Evolutionary conservation across 1,284 basidiomycete species (phyloP), one percentile per base, ranked within the genome.

Genomic region (Somion occarium): DNA sequence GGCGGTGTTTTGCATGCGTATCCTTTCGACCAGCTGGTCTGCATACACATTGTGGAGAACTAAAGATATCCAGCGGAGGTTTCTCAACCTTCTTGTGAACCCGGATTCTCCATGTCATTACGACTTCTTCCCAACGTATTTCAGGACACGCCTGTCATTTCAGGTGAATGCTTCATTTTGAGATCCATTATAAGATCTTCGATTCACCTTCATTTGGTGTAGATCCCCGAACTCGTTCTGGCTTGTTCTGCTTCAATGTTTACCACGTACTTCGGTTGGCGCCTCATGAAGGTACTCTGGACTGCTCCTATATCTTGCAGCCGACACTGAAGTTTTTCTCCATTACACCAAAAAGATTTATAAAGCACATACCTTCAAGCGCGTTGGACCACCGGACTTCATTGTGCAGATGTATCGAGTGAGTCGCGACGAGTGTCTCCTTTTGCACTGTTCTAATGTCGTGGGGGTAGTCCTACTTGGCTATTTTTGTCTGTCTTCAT

Each of bases 401-500:
- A 69, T 83, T 55, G 69, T 74, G 55, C 70, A 71, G 7, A 70
- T 81, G 45, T 74, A 83, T 66, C 73, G 73, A 62, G 78, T 78
- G 51, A 44, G 66, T 55, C 11, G n/a, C n/a, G n/a, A n/a, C n/a
- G n/a, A n/a, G n/a, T n/a, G n/a, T n/a, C n/a, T n/a, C n/a, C n/a
- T n/a, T n/a, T n/a, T n/a, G n/a, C n/a, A n/a, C n/a, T n/a, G n/a
- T n/a, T n/a, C n/a, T n/a, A n/a, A n/a, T n/a, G n/a, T n/a, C n/a
- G n/a, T n/a, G n/a, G n/a, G n/a, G n/a, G n/a, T 52, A 79, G 79
- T 73, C 75, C 55, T 79, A 82, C 63, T 70, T 82, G 60, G 74
- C 77, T 1, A 65, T 82, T 3, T 70, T 76, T 39, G 80, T 79
- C n/a, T 75, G 74, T 54, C 65, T 83, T 2, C 81, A 83, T 60